These are phyloP conservation scores for Annona cherimola DNA, from an alignment of 164 flowering plant species.

Conservation along the genomic window DNA sequence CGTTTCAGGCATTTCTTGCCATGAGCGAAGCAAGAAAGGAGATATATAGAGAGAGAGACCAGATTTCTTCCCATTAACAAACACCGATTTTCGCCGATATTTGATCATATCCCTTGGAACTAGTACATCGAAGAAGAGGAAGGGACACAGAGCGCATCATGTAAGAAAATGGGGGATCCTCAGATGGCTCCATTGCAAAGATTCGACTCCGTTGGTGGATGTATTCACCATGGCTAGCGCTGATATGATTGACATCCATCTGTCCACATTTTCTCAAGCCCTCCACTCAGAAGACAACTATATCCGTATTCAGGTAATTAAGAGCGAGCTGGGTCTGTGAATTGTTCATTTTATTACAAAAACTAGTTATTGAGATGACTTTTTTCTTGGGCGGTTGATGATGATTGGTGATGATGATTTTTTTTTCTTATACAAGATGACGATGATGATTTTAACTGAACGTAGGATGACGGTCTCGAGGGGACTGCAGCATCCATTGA, in stretches of 20 bases:
- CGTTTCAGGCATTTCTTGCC: slow-evolving; percentile 35
- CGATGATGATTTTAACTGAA: neutral
- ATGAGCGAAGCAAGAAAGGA: slow-evolving; percentile 32
- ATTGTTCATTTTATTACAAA: too few species aligned
- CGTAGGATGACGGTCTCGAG: slow-evolving; percentile 39
- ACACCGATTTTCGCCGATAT: slow-evolving; percentile 27
- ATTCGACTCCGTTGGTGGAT: slow-evolving; percentile 39
- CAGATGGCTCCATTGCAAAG: slow-evolving; percentile 36
- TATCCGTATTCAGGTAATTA: slow-evolving; percentile 46
- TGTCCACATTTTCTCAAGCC: slow-evolving; percentile 39
- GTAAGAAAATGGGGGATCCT: slow-evolving; percentile 46
- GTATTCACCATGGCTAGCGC: slow-evolving; percentile 36
- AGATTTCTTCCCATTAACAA: slow-evolving; percentile 16
- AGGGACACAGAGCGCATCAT: slow-evolving; percentile 29
- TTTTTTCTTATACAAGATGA: neutral
- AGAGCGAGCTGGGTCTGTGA: neutral
- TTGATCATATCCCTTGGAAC: slow-evolving; percentile 55
- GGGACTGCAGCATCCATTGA: slow-evolving; percentile 38
- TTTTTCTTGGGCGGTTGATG: too few species aligned
- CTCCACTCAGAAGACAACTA: slow-evolving; percentile 30
- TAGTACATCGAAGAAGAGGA: slow-evolving; percentile 29
- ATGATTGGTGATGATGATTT: neutral
- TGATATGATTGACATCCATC: slow-evolving; percentile 54
- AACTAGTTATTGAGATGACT: neutral
- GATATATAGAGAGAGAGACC: slow-evolving; percentile 19